Evolutionary conservation across 257 asterid species (phyloP), one percentile per base, ranked within the genome.

Genomic region (Gentiana macrophylla): DNA sequence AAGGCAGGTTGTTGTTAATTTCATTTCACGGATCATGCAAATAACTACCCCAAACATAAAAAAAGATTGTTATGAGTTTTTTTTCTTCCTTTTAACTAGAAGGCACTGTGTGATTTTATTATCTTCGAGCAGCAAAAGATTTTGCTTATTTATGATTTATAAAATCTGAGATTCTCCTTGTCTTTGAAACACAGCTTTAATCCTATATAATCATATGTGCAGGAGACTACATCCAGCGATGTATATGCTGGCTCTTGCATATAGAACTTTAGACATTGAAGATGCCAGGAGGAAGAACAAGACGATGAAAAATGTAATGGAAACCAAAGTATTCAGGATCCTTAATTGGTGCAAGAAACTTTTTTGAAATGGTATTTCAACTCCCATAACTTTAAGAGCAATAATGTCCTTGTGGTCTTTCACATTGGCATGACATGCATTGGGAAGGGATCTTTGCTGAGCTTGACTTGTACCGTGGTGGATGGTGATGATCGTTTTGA

Each of bases 161-260:
- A 41, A 41, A 5, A 5, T 41, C 9, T 5, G 8, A 53, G 58
- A 49, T 58, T 36, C 52, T 56, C 56, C 57, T 65, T 1, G 52
- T 36, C 12, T 3, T 44, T 24, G 13, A 32, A 50, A 49, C 67
- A 12, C 63, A 33, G 50, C 67, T 59, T 50, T 10, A 62, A 54
- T 53, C 62, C 24, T 24, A 35, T 62, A 43, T 62, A 49, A 45
- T 71, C 41, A 53, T 50, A 11, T 62, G 41, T 78, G 78, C 95
- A 91, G 98, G 89, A 87, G 83, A 77, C 87, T 91, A 61, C 96
- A 84, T 70, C 98, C 98, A 60, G 96, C 96, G 44, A 69, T 91
- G 64, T 86, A 91, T 77, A 75, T 91, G 81, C 89, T 91, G 70
- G 73, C 84, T 65, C 82, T 91, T 69, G 96, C 96, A 66, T 91